These are phyloP conservation scores for Monilinia polystroma DNA, from an alignment of 2,329 filamentous ascomycete species.

Conservation along the genomic window DNA sequence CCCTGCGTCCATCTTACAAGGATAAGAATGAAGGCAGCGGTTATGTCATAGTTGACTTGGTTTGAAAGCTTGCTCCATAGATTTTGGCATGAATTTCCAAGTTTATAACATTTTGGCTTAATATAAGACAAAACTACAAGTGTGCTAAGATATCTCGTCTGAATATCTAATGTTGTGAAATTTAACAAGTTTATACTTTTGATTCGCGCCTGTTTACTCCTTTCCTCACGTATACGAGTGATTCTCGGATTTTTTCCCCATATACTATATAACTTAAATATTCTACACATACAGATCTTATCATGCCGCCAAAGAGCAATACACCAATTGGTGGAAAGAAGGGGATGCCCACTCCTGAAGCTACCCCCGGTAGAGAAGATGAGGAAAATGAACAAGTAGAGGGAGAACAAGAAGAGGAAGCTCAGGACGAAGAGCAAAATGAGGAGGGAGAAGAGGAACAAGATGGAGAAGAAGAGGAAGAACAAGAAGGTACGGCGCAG, in stretches of 20 bases:
- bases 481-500: constrained; percentile 18
- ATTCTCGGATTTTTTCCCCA: background rate
- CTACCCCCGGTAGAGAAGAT: constrained; percentile 7
- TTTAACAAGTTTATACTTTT: background rate
- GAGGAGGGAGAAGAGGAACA: constrained; percentile 19
- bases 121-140: constrained; percentile 20
- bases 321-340: constrained; percentile 22
- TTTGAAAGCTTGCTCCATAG: constrained; percentile 20
- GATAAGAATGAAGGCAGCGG: constrained; percentile 5
- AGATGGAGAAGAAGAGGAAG: constrained; percentile 15
- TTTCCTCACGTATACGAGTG: constrained; percentile 6
- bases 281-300: background rate
- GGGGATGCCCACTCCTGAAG: constrained; percentile 8
- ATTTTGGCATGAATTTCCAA: constrained; percentile 20
- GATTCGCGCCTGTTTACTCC: background rate
- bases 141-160: background rate
- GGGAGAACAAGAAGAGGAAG: constrained; percentile 17
- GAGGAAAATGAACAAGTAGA: constrained; percentile 11
- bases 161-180: background rate
- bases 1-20: constrained; percentile 14
- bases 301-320: constrained; percentile 18
- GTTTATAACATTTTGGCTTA: constrained; percentile 6
- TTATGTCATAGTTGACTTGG: constrained; percentile 22
- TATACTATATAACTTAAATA: background rate
- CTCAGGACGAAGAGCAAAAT: constrained; percentile 20